phyloP scores from a whole-genome alignment of 441 rosid species.

The Jatropha multifida region DNA sequence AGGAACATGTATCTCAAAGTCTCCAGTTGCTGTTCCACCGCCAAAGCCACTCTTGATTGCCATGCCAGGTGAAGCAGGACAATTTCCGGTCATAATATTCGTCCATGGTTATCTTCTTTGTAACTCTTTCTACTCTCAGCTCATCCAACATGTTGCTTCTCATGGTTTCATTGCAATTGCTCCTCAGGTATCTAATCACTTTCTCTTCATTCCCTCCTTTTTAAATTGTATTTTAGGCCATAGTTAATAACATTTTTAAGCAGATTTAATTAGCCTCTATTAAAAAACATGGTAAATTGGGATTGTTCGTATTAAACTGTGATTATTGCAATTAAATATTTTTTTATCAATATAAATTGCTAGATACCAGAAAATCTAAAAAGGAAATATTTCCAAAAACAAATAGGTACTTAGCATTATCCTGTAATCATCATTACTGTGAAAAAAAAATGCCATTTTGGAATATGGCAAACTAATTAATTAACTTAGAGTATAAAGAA shows the following conservation, averaged over 20 bases:
- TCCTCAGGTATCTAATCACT: slow-evolving; percentile 55
- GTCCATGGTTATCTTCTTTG: slow-evolving; percentile 78
- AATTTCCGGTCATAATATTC: slow-evolving; percentile 62
- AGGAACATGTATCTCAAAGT: slow-evolving; percentile 16
- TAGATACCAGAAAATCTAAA: too few species aligned
- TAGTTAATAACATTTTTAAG: too few species aligned
- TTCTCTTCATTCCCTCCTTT: neutral
- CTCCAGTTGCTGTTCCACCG: slow-evolving; percentile 36
- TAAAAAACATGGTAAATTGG: neutral
- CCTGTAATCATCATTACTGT: neutral
- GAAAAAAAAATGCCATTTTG: neutral
- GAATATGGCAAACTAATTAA: neutral
- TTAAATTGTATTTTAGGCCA: neutral
- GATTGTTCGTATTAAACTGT: neutral
- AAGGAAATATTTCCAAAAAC: too few species aligned
- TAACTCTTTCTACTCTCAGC: slow-evolving; percentile 81
- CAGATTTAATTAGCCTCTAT: neutral
- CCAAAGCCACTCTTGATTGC: slow-evolving; percentile 75
- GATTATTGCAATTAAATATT: too few species aligned
- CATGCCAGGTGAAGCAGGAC: slow-evolving; percentile 56
- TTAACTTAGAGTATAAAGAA: too few species aligned
- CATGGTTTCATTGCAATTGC: slow-evolving; percentile 87
- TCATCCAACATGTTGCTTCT: slow-evolving; percentile 76
- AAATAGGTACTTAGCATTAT: too few species aligned
- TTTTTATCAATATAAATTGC: too few species aligned